Conservation (phyloP, 75 land plant genomes). For the Sequoia sempervirens region DNA sequence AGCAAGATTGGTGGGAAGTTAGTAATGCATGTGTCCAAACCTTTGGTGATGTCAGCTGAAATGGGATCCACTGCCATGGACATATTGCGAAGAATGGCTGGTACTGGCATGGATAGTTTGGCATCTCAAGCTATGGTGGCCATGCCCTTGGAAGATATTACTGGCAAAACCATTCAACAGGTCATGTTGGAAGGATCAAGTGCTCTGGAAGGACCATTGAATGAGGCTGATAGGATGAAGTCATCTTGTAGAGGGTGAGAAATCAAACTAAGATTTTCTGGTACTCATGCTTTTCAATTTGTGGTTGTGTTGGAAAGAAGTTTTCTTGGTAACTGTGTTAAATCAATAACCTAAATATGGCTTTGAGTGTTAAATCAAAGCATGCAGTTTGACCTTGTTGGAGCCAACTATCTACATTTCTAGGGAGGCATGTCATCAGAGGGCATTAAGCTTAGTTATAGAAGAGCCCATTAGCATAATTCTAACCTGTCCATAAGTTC, state of each 20-base stretch:
- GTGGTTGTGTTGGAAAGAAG: not conserved
- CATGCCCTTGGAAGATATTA: conserved; percentile 28
- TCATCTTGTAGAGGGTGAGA: not conserved
- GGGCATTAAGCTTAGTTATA: not conserved
- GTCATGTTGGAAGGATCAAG: conserved; percentile 17
- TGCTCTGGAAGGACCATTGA: not conserved
- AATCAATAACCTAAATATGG: not conserved
- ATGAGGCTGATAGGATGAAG: not conserved
- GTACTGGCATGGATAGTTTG: conserved; percentile 16
- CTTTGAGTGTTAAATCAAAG: not conserved
- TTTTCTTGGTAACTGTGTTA: not conserved
- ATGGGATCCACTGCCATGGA: conserved; percentile 30
- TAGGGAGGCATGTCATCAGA: not conserved
- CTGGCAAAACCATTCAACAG: conserved; percentile 20
- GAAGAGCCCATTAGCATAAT: not conserved
- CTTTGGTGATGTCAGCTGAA: conserved; percentile 23
- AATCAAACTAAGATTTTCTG: not conserved
- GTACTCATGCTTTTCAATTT: not conserved
- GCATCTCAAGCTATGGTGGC: conserved; percentile 26
- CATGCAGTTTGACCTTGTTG: not conserved
- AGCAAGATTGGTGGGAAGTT: conserved; percentile 19
- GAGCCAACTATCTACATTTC: not conserved
- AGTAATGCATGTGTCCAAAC: conserved; percentile 32
- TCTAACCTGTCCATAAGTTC: not conserved
- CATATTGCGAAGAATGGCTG: conserved; percentile 25